Evolutionary conservation across 495 filamentous ascomycete species (phyloP).

Genomic region (Apodospora peruviana): DNA sequence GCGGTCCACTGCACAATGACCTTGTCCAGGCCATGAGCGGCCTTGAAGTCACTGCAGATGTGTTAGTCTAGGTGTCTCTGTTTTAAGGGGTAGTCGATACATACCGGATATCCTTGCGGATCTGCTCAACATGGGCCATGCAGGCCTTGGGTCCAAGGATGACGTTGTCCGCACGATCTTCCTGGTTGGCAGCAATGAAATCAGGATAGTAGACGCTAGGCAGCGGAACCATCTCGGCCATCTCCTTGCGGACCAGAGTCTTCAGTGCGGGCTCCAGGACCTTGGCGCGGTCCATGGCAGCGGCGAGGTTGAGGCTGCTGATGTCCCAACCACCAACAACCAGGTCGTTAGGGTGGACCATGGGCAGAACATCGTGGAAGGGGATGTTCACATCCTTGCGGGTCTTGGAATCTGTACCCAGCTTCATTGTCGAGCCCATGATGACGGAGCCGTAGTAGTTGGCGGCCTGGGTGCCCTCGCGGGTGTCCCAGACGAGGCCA

Average conservation of each 20-base stretch:
- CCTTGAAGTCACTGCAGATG: constrained; percentile 77
- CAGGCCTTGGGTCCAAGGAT: constrained; percentile 77
- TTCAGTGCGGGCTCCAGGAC: constrained; percentile 94
- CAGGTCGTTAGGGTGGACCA: constrained; percentile 96
- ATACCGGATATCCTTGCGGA: constrained; percentile 92
- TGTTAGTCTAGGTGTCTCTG: neutral
- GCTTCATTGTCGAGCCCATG: constrained; percentile 95
- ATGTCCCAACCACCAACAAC: constrained; percentile 98
- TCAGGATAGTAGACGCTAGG: constrained; percentile 98
- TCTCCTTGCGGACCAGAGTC: constrained; percentile 81
- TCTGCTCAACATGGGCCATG: constrained; percentile 83
- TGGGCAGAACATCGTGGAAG: constrained; percentile 88
- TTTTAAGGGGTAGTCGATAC: constrained; percentile 7
- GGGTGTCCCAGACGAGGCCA: constrained; percentile 83
- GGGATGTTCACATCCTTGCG: constrained; percentile 92
- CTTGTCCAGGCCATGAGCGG: constrained; percentile 79
- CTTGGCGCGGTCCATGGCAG: constrained; percentile 91
- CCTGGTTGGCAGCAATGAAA: constrained; percentile 98
- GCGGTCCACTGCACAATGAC: constrained; percentile 98
- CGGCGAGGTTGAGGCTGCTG: constrained; percentile 77
- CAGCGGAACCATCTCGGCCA: constrained; percentile 82
- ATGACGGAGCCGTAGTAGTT: constrained; percentile 98
- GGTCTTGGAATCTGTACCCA: constrained; percentile 80
- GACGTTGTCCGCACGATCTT: constrained; percentile 91
- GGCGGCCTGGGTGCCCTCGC: constrained; percentile 73